These are phyloP conservation scores for Quaeritorhiza haematococci DNA, from an alignment of 371 early-diverging fungal species.

Conservation along the genomic window DNA sequence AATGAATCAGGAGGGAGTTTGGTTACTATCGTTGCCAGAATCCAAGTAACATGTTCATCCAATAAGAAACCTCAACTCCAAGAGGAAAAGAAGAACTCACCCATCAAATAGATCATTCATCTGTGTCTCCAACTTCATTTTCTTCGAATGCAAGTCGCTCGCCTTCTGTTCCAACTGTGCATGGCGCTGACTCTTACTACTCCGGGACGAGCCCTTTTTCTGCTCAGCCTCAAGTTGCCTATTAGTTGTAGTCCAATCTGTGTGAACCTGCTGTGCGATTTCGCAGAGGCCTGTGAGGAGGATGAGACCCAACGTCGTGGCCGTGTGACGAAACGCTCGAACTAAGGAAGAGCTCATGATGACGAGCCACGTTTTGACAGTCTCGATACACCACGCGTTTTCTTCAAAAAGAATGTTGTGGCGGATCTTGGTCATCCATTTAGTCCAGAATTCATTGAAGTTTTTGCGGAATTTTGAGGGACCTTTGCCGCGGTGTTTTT, in stretches of 20 bases:
- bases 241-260: conserved; percentile 53
- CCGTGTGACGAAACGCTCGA: conserved; percentile 87
- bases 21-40: not conserved
- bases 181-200: conserved; percentile 20
- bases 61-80: no score
- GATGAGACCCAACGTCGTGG: conserved; percentile 64
- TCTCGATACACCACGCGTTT: conserved; percentile 15
- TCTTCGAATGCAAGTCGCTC: conserved; percentile 17
- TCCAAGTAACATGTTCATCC: not conserved
- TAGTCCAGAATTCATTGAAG: conserved; percentile 27
- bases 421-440: conserved; percentile 2
- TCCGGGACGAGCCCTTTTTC: conserved; percentile 14
- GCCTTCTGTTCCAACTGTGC: conserved; percentile 41
- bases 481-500: conserved; percentile 7
- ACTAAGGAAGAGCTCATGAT: conserved; percentile 55
- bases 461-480: conserved; percentile 19
- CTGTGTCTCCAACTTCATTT: conserved; percentile 25
- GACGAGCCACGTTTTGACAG: conserved; percentile 31
- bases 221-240: conserved; percentile 59
- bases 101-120: conserved; percentile 59
- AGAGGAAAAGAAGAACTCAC: conserved; percentile 28
- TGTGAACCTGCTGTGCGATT: conserved; percentile 46
- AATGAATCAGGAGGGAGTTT: not conserved
- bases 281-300: conserved; percentile 59
- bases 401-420: conserved; percentile 3